These are phyloP conservation scores for Paramecium octaurelia DNA, from an alignment of 73 alveolate species.

Conservation along the genomic window DNA sequence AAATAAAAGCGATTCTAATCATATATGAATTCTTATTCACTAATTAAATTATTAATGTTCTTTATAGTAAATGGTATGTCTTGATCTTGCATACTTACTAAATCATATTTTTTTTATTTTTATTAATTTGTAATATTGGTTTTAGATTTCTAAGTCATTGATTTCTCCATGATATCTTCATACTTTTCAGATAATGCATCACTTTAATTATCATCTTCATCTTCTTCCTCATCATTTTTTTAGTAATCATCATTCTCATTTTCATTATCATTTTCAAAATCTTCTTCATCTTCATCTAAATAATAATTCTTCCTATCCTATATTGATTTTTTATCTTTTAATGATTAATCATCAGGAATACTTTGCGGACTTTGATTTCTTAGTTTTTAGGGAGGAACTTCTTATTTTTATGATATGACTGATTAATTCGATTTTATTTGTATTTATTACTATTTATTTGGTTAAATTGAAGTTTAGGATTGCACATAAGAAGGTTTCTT, in stretches of 20 bases:
- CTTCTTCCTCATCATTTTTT: not conserved
- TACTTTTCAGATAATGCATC: slow-evolving; percentile 34
- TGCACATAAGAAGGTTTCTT: not conserved
- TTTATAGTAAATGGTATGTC: slow-evolving; percentile 37
- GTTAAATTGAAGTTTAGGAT: not conserved
- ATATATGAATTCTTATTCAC: slow-evolving; percentile 15
- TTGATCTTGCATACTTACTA: not conserved
- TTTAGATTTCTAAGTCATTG: not conserved
- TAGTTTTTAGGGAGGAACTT: not conserved
- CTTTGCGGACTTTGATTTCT: not conserved
- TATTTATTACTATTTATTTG: not conserved
- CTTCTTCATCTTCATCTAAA: not conserved
- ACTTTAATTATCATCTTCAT: not conserved
- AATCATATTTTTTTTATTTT: slow-evolving; percentile 5
- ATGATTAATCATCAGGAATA: not conserved
- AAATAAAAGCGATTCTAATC: slow-evolving; percentile 41
- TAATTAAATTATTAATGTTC: not conserved
- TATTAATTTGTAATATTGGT: not conserved
- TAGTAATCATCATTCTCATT: not conserved
- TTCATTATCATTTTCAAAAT: not conserved
- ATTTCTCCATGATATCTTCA: slow-evolving; percentile 57
- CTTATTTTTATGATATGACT: not conserved
- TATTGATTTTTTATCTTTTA: not conserved
- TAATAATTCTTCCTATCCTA: not conserved
- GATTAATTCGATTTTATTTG: not conserved